phyloP scores from a whole-genome alignment of 805 yeast genomes.

The Barnettozyma botsteinii region DNA sequence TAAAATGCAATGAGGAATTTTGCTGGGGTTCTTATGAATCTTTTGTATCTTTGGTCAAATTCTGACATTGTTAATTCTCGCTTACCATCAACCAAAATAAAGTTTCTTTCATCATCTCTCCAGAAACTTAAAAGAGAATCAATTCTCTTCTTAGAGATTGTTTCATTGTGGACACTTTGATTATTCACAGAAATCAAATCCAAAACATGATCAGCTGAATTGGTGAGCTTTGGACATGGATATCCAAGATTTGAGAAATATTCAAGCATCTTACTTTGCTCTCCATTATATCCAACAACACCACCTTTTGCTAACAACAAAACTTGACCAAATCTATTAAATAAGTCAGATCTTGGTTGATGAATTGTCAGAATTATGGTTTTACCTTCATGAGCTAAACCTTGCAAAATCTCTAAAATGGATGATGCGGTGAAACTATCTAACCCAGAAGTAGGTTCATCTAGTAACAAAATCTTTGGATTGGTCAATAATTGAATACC shows the following conservation, averaged over 20 bases:
- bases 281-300: constrained; percentile 62
- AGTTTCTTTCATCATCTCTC: constrained; percentile 7
- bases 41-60: constrained; percentile 12
- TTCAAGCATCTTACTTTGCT: constrained; percentile 37
- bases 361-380: constrained; percentile 78
- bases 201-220: constrained; percentile 70
- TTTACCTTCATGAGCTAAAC: constrained; percentile 54
- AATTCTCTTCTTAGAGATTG: constrained; percentile 15
- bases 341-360: constrained; percentile 75
- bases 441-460: constrained; percentile 88
- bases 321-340: constrained; percentile 63
- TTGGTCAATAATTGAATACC: constrained; percentile 71
- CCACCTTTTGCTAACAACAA: constrained; percentile 76
- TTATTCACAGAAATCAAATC: constrained; percentile 54
- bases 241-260: constrained; percentile 49
- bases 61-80: constrained; percentile 8
- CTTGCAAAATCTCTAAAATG: constrained; percentile 55
- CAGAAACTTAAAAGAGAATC: constrained; percentile 12
- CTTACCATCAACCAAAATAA: not conserved
- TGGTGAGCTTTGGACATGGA: constrained; percentile 54
- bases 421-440: constrained; percentile 77
- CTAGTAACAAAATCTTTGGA: constrained; percentile 69
- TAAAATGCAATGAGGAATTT: constrained; percentile 16
- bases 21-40: constrained; percentile 17
- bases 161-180: constrained; percentile 16